phyloP scores from a whole-genome alignment of 805 yeast genomes.

The Candida chilensis region DNA sequence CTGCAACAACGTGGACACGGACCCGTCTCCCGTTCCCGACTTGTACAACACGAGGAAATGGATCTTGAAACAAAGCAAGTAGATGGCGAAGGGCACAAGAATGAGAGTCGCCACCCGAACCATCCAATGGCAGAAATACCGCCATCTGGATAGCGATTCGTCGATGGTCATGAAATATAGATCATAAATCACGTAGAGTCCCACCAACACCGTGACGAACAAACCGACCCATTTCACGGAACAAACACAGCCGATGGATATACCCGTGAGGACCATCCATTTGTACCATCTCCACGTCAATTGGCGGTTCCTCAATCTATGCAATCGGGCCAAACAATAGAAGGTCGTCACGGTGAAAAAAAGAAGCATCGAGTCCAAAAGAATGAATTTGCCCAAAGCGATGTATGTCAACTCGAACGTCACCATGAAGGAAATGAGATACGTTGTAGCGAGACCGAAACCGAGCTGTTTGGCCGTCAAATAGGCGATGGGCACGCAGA shows the following conservation, averaged over 20 bases:
- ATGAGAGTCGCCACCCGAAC: conserved; percentile 60
- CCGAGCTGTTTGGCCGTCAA: conserved; percentile 57
- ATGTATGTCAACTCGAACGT: conserved; percentile 62
- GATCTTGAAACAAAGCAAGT: conserved; percentile 63
- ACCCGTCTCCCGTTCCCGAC: conserved; percentile 90
- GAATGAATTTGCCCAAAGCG: conserved; percentile 64
- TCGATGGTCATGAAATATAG: conserved; percentile 26
- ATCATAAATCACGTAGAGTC: conserved; percentile 49
- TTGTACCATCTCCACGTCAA: conserved; percentile 29
- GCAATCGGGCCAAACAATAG: conserved; percentile 47
- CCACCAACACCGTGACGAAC: conserved; percentile 53
- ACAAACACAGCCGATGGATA: conserved; percentile 74
- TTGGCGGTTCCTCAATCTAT: conserved; percentile 32
- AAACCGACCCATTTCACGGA: conserved; percentile 84
- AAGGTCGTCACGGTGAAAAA: conserved; percentile 71
- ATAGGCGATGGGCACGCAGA: conserved; percentile 65
- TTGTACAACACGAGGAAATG: conserved; percentile 71
- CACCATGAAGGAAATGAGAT: conserved; percentile 55
- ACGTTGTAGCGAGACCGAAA: conserved; percentile 37
- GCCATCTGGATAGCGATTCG: conserved; percentile 12
- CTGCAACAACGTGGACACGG: conserved; percentile 85
- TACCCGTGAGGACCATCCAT: conserved; percentile 57
- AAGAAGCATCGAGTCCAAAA: conserved; percentile 67
- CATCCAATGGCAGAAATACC: conserved; percentile 59
- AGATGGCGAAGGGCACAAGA: conserved; percentile 61